Conservation (phyloP, 805 yeast genomes). For the Barnettozyma sp. region DNA sequence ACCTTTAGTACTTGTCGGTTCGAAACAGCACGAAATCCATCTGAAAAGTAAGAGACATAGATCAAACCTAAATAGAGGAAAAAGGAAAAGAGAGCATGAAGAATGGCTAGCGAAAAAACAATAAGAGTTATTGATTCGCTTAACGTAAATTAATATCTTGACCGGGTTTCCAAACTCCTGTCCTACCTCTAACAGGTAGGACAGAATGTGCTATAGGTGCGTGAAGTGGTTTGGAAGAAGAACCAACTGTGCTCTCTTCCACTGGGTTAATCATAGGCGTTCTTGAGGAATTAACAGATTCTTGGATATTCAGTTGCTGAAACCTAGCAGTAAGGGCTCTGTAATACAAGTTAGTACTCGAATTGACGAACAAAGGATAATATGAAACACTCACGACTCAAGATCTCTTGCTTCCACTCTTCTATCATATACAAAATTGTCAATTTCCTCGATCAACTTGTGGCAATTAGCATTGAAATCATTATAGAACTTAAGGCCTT, state of each 20-base stretch:
- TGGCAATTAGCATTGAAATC: conserved; percentile 46
- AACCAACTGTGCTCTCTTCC: no score
- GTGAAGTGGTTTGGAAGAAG: no score
- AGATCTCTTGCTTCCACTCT: conserved; percentile 47
- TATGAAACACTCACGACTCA: conserved; percentile 29
- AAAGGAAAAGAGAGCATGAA: conserved; percentile 48
- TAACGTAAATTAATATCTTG: conserved; percentile 23
- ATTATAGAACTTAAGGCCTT: conserved; percentile 66
- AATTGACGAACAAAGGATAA: background rate
- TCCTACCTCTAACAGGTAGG: conserved; percentile 20
- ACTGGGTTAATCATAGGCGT: no score
- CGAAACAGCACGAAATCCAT: conserved; percentile 64
- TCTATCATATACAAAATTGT: conserved; percentile 43
- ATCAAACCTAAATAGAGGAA: conserved; percentile 39
- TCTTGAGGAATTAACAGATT: no score
- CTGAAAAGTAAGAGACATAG: conserved; percentile 61
- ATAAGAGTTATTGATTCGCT: background rate
- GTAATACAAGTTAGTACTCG: conserved; percentile 1
- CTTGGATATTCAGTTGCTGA: conserved; percentile 26
- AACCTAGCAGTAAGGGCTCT: conserved; percentile 18
- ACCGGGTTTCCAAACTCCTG: conserved; percentile 25
- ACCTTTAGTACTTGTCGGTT: conserved; percentile 64
- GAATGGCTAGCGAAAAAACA: conserved; percentile 27
- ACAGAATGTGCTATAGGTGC: conserved; percentile 21
- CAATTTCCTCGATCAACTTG: conserved; percentile 41